Base-by-base conservation (phyloP, 225 moss, liverwort and hornwort species). In the Marchantia polymorpha region DNA sequence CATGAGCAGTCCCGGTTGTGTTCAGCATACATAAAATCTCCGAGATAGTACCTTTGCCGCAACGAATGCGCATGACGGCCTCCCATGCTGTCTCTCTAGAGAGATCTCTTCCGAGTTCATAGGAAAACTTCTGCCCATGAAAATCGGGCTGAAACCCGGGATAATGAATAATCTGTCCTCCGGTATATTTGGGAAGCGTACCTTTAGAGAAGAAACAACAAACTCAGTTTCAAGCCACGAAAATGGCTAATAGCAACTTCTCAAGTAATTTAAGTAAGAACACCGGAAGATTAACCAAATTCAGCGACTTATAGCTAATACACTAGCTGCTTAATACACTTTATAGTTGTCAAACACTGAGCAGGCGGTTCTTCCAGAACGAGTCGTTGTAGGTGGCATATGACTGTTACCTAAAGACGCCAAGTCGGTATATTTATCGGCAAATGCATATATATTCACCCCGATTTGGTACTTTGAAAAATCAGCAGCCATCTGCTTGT, bases 31-130 rank as follows among this genome's bases (percentile, higher is more conserved):
- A 39, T 5, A 60, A n/a, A 53, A 46, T 30, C 20, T 73, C 51
- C 15, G 20, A 0, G 19, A 59, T 39, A 23, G 0, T 91, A 99
- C 97, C 97, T 91, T 95, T 95, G 63, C 93, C 95, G 89, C 99
- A 99, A 46, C 99, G 87, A 75, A 99, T 99, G 61, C 99, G 92
- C 31, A 95, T 91, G 58, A 95, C 91, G 73, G 95, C 95, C 83
- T 99, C 99, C 99, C 99, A 99, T 14, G 93, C 99, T 54, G 99
- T 99, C 80, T 94, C 99, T 81, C 99, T 89, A 11, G 99, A 86
- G 78, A 99, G 87, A 89, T 99, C 99, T 66, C 99, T 90, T 55
- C 77, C 83, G 59, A 99, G 87, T 30, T 99, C 99, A 79, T 91
- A 94, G 48, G 89, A 84, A 81, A 99, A 93, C 85, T 95, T 99